Base-by-base conservation (phyloP, 176 grass and related monocot genomes). In the Tillandsia leiboldiana region DNA sequence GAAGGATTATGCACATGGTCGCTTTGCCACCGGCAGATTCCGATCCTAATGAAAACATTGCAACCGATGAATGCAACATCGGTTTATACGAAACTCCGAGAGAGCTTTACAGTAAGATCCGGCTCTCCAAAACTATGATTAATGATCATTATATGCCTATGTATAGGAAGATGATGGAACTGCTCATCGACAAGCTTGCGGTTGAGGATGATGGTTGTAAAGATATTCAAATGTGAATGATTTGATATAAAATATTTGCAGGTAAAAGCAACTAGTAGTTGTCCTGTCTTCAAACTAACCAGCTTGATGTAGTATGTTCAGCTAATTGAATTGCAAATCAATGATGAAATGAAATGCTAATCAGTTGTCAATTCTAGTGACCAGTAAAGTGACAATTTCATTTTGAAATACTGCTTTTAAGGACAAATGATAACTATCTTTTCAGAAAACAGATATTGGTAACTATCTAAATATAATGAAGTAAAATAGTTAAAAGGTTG, bases 141-240 rank as follows among this genome's bases (percentile, higher is more conserved):
- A 97, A 90, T 76, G 93, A 97, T 79, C 93, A 97, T 66, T 97
- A 87, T 78, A 97, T 97, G 93, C 93, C 93, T 12, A 89, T 97
- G 86, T 92, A 97, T 70, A 97, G 87, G 87, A 97, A 90, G 74
- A 92, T 67, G 42, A 97, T 97, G 93, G 93, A 97, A 71, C 83
- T 81, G 75, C 73, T 97, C 79, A 97, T 97, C 10, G 93, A 97
- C 74, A 90, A 92, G 74, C 86, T 92, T 53, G 86, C 86, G 1
- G 90, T 83, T 51, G 82, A 80, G 1, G 84, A 90, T 10, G 93
- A 96, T 49, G 68, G 50, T n/a, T 80, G 86, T 90, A 84, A 57
- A 77, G 69, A 82, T 82, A 72, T 23, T 18, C 17, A 18, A 2
- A 61, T 61, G 56, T 61, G 56, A 61, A 61, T 61, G 56, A 61